Evolutionary conservation across 2,329 filamentous ascomycete genomes (phyloP).

Genomic region (Herpotrichia juniperi): DNA sequence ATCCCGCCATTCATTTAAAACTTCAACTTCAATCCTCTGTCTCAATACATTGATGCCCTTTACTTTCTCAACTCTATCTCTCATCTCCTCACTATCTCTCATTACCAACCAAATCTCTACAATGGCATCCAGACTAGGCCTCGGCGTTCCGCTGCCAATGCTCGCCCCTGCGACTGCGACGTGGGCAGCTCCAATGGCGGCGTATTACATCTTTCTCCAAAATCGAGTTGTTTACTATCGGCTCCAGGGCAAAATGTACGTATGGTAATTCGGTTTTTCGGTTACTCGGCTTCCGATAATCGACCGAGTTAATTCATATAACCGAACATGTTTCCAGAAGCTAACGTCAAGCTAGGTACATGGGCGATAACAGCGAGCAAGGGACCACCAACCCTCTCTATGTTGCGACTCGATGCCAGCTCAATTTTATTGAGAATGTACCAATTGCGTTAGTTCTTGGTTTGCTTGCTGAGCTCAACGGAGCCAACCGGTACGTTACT

Average conservation of each 20-base stretch:
- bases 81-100: too few relatives aligned
- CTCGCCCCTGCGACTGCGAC: constrained; percentile 46
- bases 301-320: too few relatives aligned
- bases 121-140: constrained; percentile 24
- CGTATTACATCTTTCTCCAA: constrained; percentile 50
- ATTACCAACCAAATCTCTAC: too few relatives aligned
- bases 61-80: too few relatives aligned
- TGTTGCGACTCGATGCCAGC: constrained; percentile 44
- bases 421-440: constrained; percentile 54
- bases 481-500: constrained; percentile 40
- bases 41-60: too few relatives aligned
- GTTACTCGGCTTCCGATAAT: too few relatives aligned
- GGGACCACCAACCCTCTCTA: constrained; percentile 38
- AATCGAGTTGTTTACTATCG: constrained; percentile 47
- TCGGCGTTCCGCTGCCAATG: constrained; percentile 38
- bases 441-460: constrained; percentile 47
- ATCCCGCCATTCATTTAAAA: neutral
- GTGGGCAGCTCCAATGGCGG: constrained; percentile 50
- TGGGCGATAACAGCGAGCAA: constrained; percentile 31
- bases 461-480: constrained; percentile 53
- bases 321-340: too few relatives aligned
- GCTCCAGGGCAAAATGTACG: constrained; percentile 35
- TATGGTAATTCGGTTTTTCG: constrained; percentile 11
- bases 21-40: neutral
- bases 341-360: constrained; percentile 16